These are phyloP conservation scores for Fusarium sp. DNA, from an alignment of 2,329 filamentous ascomycete species.

Conservation along the genomic window DNA sequence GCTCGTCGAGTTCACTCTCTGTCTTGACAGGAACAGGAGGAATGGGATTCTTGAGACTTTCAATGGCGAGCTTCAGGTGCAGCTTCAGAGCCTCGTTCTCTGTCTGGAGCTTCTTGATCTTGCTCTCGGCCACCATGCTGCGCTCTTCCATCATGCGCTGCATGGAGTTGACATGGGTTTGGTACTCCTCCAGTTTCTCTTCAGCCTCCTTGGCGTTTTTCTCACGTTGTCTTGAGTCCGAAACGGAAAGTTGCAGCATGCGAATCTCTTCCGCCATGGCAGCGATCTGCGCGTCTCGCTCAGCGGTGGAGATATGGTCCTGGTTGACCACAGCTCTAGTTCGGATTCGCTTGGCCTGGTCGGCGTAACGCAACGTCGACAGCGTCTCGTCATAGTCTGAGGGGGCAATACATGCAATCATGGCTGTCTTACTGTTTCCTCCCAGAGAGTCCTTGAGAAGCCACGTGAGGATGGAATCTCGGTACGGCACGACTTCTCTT, in stretches of 20 bases:
- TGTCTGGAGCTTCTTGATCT: constrained; percentile 88
- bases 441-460: constrained; percentile 95
- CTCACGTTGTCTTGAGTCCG: constrained; percentile 73
- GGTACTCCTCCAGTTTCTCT: constrained; percentile 92
- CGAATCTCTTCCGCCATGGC: constrained; percentile 98
- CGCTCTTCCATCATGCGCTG: constrained; percentile 97
- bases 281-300: constrained; percentile 92
- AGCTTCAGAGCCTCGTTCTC: constrained; percentile 90
- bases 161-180: constrained; percentile 88
- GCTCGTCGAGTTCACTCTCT: constrained; percentile 47
- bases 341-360: constrained; percentile 97
- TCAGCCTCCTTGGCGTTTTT: constrained; percentile 82
- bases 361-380: constrained; percentile 94
- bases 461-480: constrained; percentile 87
- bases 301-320: constrained; percentile 89
- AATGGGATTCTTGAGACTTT: constrained; percentile 92
- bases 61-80: constrained; percentile 87
- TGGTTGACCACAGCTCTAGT: constrained; percentile 96
- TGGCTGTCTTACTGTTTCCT: constrained; percentile 97
- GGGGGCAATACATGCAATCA: constrained; percentile 98
- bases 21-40: constrained; percentile 63
- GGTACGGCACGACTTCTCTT: constrained; percentile 83
- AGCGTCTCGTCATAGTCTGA: constrained; percentile 97
- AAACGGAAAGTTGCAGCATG: constrained; percentile 79
- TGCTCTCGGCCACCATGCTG: constrained; percentile 88